Evolutionary conservation across 148 eudicot genomes (phyloP).

Genomic region (Heliamphora exappendiculata): DNA sequence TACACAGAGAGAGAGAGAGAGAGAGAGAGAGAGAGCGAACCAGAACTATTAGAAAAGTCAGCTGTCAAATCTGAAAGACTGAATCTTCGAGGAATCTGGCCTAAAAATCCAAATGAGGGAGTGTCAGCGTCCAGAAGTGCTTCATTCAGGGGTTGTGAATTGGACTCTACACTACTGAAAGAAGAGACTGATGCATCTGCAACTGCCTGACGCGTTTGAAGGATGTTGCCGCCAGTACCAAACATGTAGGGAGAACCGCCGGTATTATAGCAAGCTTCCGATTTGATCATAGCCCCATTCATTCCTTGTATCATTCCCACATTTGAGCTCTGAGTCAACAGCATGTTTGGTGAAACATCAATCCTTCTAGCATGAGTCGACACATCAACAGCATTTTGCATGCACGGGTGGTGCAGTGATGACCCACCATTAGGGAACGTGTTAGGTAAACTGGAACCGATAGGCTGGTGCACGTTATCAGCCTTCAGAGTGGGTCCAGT

Average conservation of each 20-base stretch:
- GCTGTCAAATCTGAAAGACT: conserved; percentile 65
- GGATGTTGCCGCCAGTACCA: conserved; percentile 36
- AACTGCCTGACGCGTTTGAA: conserved; percentile 37
- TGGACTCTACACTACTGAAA: conserved; percentile 46
- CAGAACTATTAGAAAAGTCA: conserved; percentile 39
- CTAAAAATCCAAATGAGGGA: conserved; percentile 47
- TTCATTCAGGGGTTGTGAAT: conserved; percentile 44
- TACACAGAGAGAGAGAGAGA: neutral
- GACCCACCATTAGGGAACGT: conserved; percentile 52
- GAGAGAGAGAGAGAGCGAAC: conserved; percentile 20
- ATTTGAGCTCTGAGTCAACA: conserved; percentile 51
- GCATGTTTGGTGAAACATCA: conserved; percentile 37
- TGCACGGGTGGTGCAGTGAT: conserved; percentile 28
- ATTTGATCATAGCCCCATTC: conserved; percentile 48
- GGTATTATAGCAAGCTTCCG: conserved; percentile 47
- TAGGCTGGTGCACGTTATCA: conserved; percentile 44
- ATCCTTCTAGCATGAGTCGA: conserved; percentile 36
- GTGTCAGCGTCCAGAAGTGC: conserved; percentile 37
- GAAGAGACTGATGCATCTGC: conserved; percentile 49
- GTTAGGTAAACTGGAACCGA: conserved; percentile 32
- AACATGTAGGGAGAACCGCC: conserved; percentile 35
- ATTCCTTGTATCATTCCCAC: conserved; percentile 47
- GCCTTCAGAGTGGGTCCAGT: conserved; percentile 37
- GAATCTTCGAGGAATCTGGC: conserved; percentile 53
- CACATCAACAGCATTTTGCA: conserved; percentile 36